Evolutionary conservation across 2,329 filamentous ascomycete species (phyloP), one percentile per base, ranked within the genome.

Genomic region (Aspergillus quadricinctus): DNA sequence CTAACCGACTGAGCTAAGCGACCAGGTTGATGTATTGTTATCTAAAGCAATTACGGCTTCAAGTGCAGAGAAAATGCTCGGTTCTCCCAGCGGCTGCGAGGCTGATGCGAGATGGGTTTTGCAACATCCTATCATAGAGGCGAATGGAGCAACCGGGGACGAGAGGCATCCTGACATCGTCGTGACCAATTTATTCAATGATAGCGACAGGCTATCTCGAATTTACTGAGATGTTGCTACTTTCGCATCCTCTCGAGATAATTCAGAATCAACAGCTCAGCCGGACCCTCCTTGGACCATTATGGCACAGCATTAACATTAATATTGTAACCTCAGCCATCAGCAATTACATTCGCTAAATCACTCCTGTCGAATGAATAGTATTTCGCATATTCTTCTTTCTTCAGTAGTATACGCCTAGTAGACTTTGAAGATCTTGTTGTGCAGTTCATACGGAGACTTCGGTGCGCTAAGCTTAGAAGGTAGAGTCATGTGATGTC

Each of bases 401-500:
- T 3, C 31, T 3, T 17, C 31, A 37, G 31, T 37, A 17, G 31
- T 37, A 17, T 37, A 17, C 5, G 14, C 31, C 31, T 37, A 37
- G 31, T 37, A 37, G 31, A 17, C 31, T 17, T 37, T 37, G 11
- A 35, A 17, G 11, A 17, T 35, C 31, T 35, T 2, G 31, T 35
- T 35, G 23, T 23, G 28, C 14, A 35, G 31, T 23, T 23, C 23
- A 4, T 17, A 35, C 31, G 31, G 11, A 35, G 31, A 35, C 31
- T 17, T 5, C 11, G 11, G 6, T 2, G 21, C 54, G 45, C 62
- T 64, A 64, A 55, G 35, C 59, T 55, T 4, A 4, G 54, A 1
- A 48, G 50, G 23, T 1, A 2, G 1, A 25, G n/a, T 61, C 63
- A 65, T 58, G 63, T 65, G 63, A 50, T 4, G 9, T 29, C 23